Percentiles rank a stretch among this genome's conserved stretches.
Evolutionary conservation across 495 filamentous ascomycete species (phyloP).

Genomic region (Podospora conica): DNA sequence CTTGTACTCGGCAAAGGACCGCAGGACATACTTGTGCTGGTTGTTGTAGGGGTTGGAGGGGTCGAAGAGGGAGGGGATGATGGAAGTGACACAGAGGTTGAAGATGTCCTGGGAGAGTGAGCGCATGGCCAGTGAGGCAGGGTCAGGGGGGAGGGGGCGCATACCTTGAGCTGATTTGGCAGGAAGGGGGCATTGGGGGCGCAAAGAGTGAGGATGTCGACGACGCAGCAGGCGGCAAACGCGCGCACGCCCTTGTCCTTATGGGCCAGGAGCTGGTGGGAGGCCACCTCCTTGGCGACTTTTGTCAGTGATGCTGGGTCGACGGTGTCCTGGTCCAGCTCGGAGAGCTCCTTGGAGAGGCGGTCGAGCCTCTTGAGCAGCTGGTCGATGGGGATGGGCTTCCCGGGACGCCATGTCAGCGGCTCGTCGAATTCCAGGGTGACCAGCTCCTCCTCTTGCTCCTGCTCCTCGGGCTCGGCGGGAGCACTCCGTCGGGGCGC

Average conservation of each 20-base stretch:
- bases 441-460: constrained; percentile 24
- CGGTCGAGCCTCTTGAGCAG: constrained; percentile 73
- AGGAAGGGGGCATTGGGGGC: constrained; percentile 96
- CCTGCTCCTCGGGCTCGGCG: constrained; percentile 27
- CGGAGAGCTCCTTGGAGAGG: constrained; percentile 75
- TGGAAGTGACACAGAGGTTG: constrained; percentile 72
- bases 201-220: constrained; percentile 89
- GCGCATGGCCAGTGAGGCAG: background rate
- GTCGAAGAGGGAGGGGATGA: constrained; percentile 80
- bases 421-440: constrained; percentile 73
- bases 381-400: constrained; percentile 75
- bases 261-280: constrained; percentile 73
- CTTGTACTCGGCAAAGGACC: constrained; percentile 85
- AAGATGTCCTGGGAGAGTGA: constrained; percentile 75
- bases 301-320: constrained; percentile 72
- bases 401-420: constrained; percentile 87
- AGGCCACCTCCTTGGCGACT: constrained; percentile 84
- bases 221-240: constrained; percentile 80
- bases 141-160: constrained; percentile 3
- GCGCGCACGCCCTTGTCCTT: constrained; percentile 91
- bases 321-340: constrained; percentile 81
- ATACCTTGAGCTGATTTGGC: constrained; percentile 78
- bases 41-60: constrained; percentile 86
- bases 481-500: constrained; percentile 32
- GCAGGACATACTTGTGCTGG: constrained; percentile 84